These are phyloP conservation scores for Colletotrichum chrysophilum DNA, from an alignment of 2,329 filamentous ascomycete genomes.

Conservation along the genomic window DNA sequence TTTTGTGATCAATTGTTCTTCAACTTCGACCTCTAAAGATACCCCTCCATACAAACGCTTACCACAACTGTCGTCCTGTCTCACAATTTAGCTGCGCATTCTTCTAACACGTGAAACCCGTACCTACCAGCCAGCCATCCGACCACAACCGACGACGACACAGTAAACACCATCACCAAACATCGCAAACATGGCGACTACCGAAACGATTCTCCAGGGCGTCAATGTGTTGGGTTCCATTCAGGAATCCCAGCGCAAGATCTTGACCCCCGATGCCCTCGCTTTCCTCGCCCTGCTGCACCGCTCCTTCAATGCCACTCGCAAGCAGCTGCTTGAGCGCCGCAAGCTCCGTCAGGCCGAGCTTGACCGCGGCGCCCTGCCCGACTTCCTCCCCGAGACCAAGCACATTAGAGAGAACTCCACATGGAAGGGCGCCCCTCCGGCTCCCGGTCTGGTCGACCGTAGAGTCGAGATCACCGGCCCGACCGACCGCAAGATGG, in stretches of 20 bases:
- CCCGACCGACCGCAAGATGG: slow-evolving; percentile 98
- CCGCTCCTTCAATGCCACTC: slow-evolving; percentile 88
- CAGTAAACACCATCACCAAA: slow-evolving; percentile 2
- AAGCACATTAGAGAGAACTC: slow-evolving; percentile 93
- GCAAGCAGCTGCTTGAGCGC: slow-evolving; percentile 87
- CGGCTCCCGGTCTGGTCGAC: slow-evolving; percentile 91
- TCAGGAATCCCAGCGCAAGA: slow-evolving; percentile 82
- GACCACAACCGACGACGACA: neutral
- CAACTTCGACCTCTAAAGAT: neutral
- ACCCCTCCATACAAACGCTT: neutral
- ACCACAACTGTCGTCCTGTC: slow-evolving; percentile 2
- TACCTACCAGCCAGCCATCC: neutral
- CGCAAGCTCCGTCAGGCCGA: slow-evolving; percentile 88
- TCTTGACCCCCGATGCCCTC: slow-evolving; percentile 87
- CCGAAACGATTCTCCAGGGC: slow-evolving; percentile 64
- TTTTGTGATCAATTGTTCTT: neutral
- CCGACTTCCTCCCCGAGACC: slow-evolving; percentile 95
- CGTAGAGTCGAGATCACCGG: slow-evolving; percentile 96
- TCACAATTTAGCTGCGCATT: neutral
- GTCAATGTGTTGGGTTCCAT: slow-evolving; percentile 73
- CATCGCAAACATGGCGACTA: slow-evolving; percentile 63
- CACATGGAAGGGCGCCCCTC: slow-evolving; percentile 90
- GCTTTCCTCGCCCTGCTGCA: slow-evolving; percentile 95
- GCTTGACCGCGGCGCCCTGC: slow-evolving; percentile 86
- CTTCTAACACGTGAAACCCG: slow-evolving; percentile 16